These are phyloP conservation scores for Penicillium riverlandense DNA, from an alignment of 495 filamentous ascomycete genomes.

Conservation along the genomic window DNA sequence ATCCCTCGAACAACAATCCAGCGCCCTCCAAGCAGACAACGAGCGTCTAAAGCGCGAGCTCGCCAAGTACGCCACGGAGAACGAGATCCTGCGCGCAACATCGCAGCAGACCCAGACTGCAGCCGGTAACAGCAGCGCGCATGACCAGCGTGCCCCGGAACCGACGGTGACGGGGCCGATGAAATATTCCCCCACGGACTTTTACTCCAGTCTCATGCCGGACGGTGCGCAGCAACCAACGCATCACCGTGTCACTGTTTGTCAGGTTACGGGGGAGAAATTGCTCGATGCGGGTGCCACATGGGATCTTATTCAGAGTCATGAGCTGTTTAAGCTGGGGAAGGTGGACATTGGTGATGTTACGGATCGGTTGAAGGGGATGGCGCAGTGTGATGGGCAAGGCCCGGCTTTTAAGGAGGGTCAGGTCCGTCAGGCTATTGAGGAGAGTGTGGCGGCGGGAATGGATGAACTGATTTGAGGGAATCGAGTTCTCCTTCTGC, in stretches of 20 bases:
- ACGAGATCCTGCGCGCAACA: constrained; percentile 87
- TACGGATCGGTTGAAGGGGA: constrained; percentile 62
- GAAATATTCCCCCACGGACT: constrained; percentile 67
- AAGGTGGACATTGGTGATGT: constrained; percentile 80
- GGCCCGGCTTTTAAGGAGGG: constrained; percentile 85
- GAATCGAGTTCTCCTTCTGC: not conserved
- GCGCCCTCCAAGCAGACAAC: constrained; percentile 60
- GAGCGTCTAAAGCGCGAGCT: constrained; percentile 77
- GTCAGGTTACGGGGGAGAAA: constrained; percentile 59
- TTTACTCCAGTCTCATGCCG: constrained; percentile 39
- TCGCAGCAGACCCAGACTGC: constrained; percentile 21
- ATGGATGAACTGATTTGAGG: constrained; percentile 65
- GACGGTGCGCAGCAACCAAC: constrained; percentile 26
- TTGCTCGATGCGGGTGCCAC: constrained; percentile 74
- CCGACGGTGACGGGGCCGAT: constrained; percentile 55
- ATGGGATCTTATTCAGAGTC: constrained; percentile 85
- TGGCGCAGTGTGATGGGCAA: constrained; percentile 82
- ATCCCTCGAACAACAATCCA: constrained; percentile 55
- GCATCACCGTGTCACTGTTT: constrained; percentile 63
- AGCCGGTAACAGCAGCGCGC: constrained; percentile 13
- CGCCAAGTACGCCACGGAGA: constrained; percentile 75
- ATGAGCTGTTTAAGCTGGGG: constrained; percentile 71
- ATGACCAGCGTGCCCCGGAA: constrained; percentile 11
- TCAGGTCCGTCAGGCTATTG: constrained; percentile 65
- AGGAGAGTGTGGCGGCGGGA: constrained; percentile 64